Percentiles rank a stretch among this genome's conserved stretches.
Conservation (phyloP, 352 stramenopile species). For the Phytophthora constricta region DNA sequence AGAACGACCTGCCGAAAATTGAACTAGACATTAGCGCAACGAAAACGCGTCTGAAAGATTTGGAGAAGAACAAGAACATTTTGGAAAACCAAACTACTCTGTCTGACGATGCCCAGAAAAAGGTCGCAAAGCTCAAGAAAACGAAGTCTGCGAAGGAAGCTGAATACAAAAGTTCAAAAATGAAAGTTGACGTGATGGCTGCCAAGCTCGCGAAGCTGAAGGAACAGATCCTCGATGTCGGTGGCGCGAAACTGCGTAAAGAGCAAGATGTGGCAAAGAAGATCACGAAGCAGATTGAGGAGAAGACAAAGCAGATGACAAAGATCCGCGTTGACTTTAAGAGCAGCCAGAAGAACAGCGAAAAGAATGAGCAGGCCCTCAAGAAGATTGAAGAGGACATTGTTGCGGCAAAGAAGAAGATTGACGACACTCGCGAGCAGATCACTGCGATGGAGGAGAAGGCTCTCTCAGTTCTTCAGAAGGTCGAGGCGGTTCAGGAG, state of each 20-base stretch:
- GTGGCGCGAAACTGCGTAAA: conserved; percentile 94
- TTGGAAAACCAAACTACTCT: conserved; percentile 91
- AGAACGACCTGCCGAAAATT: conserved; percentile 92
- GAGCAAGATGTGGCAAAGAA: conserved; percentile 90
- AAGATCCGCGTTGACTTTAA: conserved; percentile 89
- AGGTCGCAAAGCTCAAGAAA: conserved; percentile 85
- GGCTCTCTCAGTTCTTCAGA: conserved; percentile 90
- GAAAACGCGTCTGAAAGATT: conserved; percentile 68
- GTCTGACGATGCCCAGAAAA: conserved; percentile 86
- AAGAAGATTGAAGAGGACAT: conserved; percentile 81
- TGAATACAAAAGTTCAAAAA: conserved; percentile 79
- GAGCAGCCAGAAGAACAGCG: conserved; percentile 78
- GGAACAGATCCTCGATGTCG: conserved; percentile 95
- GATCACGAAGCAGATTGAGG: conserved; percentile 85
- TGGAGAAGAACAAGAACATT: conserved; percentile 61
- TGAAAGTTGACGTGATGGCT: conserved; percentile 76
- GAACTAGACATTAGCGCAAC: conserved; percentile 80
- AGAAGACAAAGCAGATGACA: conserved; percentile 90
- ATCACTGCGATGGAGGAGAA: conserved; percentile 94
- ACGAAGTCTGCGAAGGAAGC: conserved; percentile 90
- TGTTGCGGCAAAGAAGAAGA: conserved; percentile 66
- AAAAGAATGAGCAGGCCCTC: conserved; percentile 71
- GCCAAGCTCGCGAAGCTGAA: conserved; percentile 91
- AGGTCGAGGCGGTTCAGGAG: conserved; percentile 92
- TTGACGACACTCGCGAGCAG: conserved; percentile 89